Conservation (phyloP, 345 rosid species). For the Cochlearia excelsa region DNA sequence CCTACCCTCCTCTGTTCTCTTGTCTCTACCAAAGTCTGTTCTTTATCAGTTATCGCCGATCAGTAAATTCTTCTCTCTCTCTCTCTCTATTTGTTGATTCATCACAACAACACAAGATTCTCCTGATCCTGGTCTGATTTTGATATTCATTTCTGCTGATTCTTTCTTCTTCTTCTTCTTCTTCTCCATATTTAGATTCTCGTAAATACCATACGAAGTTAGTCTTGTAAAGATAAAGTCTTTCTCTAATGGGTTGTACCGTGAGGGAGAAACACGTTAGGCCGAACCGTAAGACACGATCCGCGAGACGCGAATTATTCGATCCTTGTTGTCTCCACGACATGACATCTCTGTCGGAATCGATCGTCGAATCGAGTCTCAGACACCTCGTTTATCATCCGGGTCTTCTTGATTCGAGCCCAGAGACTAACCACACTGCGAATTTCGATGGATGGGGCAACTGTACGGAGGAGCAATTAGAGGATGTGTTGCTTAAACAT, state of each 20-base stretch:
- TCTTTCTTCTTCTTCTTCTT: slow-evolving; percentile 19
- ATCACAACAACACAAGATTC: not conserved
- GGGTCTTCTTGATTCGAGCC: slow-evolving; percentile 46
- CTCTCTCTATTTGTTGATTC: not conserved
- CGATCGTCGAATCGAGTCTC: slow-evolving; percentile 58
- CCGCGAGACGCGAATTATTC: slow-evolving; percentile 51
- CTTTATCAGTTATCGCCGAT: slow-evolving; percentile 12
- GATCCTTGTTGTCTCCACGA: slow-evolving; percentile 58
- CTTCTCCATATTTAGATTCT: slow-evolving; percentile 2
- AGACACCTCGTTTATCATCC: slow-evolving; percentile 49
- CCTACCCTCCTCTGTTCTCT: slow-evolving; percentile 5
- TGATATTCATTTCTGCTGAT: slow-evolving; percentile 7
- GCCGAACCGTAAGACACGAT: slow-evolving; percentile 55
- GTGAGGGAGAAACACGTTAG: slow-evolving; percentile 61
- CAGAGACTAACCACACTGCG: slow-evolving; percentile 32
- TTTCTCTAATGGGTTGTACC: slow-evolving; percentile 56
- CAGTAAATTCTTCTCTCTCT: slow-evolving; percentile 19
- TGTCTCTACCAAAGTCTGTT: slow-evolving; percentile 14
- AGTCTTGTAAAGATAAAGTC: not conserved
- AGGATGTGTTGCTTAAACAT: slow-evolving; percentile 62
- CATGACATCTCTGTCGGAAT: slow-evolving; percentile 45
- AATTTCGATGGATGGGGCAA: slow-evolving; percentile 65
- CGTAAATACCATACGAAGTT: not conserved
- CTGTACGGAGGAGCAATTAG: slow-evolving; percentile 83
- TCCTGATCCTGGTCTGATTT: slow-evolving; percentile 16